Base-by-base conservation (phyloP, 1,139 yeast genomes). In the Nematodospora anomalae region DNA sequence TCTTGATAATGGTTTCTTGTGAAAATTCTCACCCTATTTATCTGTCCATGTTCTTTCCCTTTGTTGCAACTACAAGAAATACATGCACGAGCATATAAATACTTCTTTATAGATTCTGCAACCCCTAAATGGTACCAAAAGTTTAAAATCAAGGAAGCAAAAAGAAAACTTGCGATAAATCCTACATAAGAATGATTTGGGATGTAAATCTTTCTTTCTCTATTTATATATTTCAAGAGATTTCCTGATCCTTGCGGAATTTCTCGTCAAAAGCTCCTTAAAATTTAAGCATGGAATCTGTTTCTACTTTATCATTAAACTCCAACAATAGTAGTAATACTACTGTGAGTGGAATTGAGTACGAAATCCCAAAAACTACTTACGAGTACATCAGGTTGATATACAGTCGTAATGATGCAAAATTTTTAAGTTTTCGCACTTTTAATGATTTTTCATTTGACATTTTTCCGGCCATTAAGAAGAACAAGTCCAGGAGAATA, bases 381-480 rank as follows among this genome's bases (percentile, higher is more conserved):
- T 67, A 55, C 36, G 70, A 66, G 40, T 52, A 53, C 33, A 53
- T 67, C n/a, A 49, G 53, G 16, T 49, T 51, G 44, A 50, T 64
- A 41, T 67, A 66, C 51, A 51, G 57, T 33, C 55, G 70, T 30
- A 50, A 41, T 20, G 28, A 21, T 8, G 16, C 16, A 8, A 35
- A 27, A 5, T 23, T 45, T 25, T 37, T 45, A 26, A 38, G 42
- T 26, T 42, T 26, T 33, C 38, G 48, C 22, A 33, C 28, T 16
- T 47, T 38, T 29, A 36, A 40, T 27, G 39, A 22, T 4, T 33
- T 39, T 25, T 24, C 16, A 8, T 30, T 13, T 21, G 40, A 28
- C 6, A 20, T 26, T 8, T 36, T 33, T 18, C 28, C 36, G 11
- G 16, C 32, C 2, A 32, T 38, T 14, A 27, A 29, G 5, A 32